Percentiles rank a stretch among this genome's conserved stretches.
Conservation (phyloP, 768 basidiomycete genomes). For the Mycena belliarum region DNA sequence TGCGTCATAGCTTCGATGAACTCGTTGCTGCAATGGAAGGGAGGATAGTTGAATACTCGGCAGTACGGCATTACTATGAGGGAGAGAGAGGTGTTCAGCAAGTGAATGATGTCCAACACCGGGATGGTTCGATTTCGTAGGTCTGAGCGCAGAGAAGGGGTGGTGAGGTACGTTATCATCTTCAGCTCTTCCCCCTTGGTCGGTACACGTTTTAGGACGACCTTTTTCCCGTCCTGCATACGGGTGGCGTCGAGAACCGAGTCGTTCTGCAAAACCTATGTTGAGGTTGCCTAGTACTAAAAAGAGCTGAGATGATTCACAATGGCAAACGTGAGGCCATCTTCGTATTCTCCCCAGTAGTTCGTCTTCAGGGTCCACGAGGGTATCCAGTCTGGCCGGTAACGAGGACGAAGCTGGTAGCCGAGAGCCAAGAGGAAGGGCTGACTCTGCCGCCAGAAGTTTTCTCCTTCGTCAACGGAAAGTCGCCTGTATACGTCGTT, state of each 20-base stretch:
- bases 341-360: not conserved
- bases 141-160: not conserved
- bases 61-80: slow-evolving; percentile 15
- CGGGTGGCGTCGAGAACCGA: slow-evolving; percentile 8
- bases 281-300: no score
- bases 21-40: slow-evolving; percentile 15
- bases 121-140: slow-evolving; percentile 5
- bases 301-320: not conserved
- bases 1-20: slow-evolving; percentile 18
- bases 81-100: not conserved
- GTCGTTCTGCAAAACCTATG: not conserved
- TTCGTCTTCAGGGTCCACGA: not conserved
- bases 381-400: slow-evolving; percentile 14
- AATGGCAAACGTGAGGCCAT: not conserved
- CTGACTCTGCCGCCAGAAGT: slow-evolving; percentile 13
- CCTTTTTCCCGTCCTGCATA: slow-evolving; percentile 5
- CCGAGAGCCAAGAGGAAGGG: slow-evolving; percentile 3
- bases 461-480: not conserved
- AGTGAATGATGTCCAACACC: not conserved
- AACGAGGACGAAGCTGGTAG: slow-evolving; percentile 16
- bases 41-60: slow-evolving; percentile 12
- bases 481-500: not conserved
- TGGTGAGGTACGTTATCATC: not conserved
- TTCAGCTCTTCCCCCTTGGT: not conserved
- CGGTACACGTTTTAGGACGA: slow-evolving; percentile 4